A percentile compares a stretch with the other conserved stretches of the same genome.
Conservation (phyloP, 352 stramenopile genomes). For the Pythium sp. region DNA sequence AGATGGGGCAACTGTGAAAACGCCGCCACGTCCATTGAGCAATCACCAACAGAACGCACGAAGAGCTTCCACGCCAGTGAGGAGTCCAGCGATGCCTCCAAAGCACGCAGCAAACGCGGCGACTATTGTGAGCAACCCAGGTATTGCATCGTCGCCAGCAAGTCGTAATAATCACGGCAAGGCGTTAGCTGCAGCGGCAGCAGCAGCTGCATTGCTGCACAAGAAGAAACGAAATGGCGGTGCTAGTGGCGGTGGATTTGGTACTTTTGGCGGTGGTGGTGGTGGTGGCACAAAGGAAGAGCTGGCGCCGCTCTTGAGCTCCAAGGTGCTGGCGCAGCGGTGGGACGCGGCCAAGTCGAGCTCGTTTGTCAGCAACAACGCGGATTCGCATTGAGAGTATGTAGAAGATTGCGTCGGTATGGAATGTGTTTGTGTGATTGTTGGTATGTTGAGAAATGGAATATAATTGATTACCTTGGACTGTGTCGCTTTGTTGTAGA, state of each 20-base stretch:
- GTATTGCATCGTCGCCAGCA: not conserved
- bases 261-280: not conserved
- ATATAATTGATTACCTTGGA: not conserved
- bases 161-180: conserved; percentile 2
- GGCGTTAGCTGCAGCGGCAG: conserved; percentile 10
- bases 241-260: not conserved
- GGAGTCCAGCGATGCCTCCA: not conserved
- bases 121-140: conserved; percentile 19
- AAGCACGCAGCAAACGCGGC: not conserved
- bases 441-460: not conserved
- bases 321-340: conserved; percentile 43
- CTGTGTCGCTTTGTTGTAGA: not conserved
- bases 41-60: not conserved
- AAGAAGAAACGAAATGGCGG: conserved; percentile 9
- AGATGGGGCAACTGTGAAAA: not conserved
- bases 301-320: conserved; percentile 56
- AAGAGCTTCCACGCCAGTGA: not conserved
- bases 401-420: not conserved
- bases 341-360: conserved; percentile 34
- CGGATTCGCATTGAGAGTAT: not conserved
- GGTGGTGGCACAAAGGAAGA: conserved; percentile 39
- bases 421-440: not conserved
- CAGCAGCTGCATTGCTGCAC: conserved; percentile 6
- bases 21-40: not conserved
- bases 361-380: conserved; percentile 8